Percentiles rank a stretch among this genome's conserved stretches.
Conservation (phyloP, 768 basidiomycete genomes). For the Naematelia encephala region DNA sequence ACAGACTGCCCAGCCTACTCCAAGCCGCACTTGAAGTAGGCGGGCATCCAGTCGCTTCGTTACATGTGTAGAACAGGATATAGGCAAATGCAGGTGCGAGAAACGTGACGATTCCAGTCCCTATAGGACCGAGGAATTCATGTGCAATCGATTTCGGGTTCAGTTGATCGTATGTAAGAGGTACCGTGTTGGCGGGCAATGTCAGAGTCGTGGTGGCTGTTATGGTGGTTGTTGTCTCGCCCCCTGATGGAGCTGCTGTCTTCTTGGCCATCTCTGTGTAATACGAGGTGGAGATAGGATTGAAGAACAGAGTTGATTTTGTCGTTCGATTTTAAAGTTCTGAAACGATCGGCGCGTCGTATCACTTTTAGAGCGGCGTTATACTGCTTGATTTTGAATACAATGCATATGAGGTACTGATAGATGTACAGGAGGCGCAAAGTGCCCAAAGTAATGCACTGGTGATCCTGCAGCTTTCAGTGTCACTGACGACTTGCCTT, state of each 20-base stretch:
- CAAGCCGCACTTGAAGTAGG: slow-evolving; percentile 26
- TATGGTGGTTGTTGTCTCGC: slow-evolving; percentile 38
- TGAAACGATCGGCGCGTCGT: background rate
- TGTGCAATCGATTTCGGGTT: slow-evolving; percentile 37
- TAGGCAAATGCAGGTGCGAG: slow-evolving; percentile 42
- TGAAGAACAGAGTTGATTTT: too few species aligned
- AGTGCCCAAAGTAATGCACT: too few species aligned
- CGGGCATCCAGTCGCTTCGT: slow-evolving; percentile 48
- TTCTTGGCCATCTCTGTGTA: background rate
- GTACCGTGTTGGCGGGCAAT: slow-evolving; percentile 41
- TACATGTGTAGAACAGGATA: slow-evolving; percentile 45
- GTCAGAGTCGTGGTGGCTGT: slow-evolving; percentile 43
- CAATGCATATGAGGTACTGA: too few species aligned
- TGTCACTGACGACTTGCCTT: too few species aligned
- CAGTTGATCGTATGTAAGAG: slow-evolving; percentile 44
- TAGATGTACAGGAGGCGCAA: too few species aligned
- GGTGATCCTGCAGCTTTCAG: too few species aligned
- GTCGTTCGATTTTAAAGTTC: background rate
- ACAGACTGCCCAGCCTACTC: slow-evolving; percentile 18
- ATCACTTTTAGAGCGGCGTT: background rate
- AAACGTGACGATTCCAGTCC: slow-evolving; percentile 33
- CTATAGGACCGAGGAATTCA: slow-evolving; percentile 49
- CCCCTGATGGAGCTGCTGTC: slow-evolving; percentile 1
- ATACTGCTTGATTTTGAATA: too few species aligned
- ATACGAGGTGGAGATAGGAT: too few species aligned